Conservation (phyloP, 768 basidiomycete species). For the Boletus reticulatus region DNA sequence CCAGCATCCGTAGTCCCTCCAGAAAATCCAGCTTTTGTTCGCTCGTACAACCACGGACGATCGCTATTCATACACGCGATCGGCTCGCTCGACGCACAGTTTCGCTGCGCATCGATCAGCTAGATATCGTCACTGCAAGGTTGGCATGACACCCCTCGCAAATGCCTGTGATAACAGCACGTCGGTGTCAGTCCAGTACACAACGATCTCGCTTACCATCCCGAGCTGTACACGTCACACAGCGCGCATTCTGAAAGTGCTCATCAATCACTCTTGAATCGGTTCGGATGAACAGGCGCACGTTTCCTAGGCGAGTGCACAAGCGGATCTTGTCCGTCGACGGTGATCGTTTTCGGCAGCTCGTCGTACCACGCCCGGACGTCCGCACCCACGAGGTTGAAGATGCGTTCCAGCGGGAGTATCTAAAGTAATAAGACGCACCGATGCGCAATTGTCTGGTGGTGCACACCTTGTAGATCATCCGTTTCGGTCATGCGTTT, state of each 20-base stretch:
- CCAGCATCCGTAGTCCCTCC: constrained; percentile 25
- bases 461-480: too few species aligned
- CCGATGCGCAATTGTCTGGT: too few species aligned
- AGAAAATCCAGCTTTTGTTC: constrained; percentile 47
- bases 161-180: constrained; percentile 41
- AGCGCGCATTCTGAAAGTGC: constrained; percentile 70
- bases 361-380: constrained; percentile 7
- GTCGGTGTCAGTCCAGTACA: not conserved
- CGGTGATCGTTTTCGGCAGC: constrained; percentile 22
- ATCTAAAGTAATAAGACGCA: too few species aligned
- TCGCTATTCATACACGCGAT: constrained; percentile 81
- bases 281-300: constrained; percentile 31
- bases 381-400: constrained; percentile 19
- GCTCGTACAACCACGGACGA: constrained; percentile 79
- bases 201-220: constrained; percentile 42
- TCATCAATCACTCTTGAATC: constrained; percentile 57
- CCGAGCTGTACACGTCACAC: constrained; percentile 49
- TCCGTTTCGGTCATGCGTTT: too few species aligned
- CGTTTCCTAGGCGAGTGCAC: constrained; percentile 34
- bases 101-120: constrained; percentile 53
- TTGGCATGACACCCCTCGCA: constrained; percentile 58
- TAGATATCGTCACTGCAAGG: constrained; percentile 53
- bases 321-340: constrained; percentile 35
- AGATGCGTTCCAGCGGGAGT: too few species aligned
- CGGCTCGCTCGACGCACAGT: constrained; percentile 65